Evolutionary conservation across 345 rosid genomes (phyloP).

Genomic region (Moricandia moricandioides): DNA sequence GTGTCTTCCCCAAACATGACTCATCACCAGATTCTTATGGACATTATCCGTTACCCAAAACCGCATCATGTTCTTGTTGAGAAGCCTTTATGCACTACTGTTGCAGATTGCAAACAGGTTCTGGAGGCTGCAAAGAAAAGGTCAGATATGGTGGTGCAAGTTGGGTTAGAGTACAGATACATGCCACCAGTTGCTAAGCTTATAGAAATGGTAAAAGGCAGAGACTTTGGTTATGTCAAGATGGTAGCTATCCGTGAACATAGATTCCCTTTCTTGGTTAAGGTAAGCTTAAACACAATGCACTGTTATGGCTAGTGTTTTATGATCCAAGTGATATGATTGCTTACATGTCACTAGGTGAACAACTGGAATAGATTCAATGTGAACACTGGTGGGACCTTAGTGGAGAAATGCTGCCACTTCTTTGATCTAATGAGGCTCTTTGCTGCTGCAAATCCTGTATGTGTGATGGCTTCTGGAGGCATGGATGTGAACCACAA

Average conservation of each 20-base stretch:
- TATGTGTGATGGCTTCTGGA: constrained; percentile 92
- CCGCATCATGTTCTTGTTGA: constrained; percentile 91
- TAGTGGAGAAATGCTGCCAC: constrained; percentile 98
- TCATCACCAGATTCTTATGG: constrained; percentile 79
- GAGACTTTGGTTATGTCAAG: constrained; percentile 66
- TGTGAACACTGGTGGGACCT: constrained; percentile 81
- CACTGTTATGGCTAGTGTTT: not conserved
- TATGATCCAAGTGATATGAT: constrained; percentile 1
- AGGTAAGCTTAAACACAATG: constrained; percentile 63
- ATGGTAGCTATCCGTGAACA: constrained; percentile 95
- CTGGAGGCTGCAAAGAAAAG: constrained; percentile 71
- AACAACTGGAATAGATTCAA: constrained; percentile 94
- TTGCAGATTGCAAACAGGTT: constrained; percentile 82
- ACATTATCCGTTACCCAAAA: constrained; percentile 65
- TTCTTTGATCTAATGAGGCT: constrained; percentile 95
- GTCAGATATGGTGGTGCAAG: constrained; percentile 83
- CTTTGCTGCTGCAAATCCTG: constrained; percentile 80
- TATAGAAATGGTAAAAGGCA: constrained; percentile 65
- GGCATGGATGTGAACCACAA: constrained; percentile 87
- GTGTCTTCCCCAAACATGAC: constrained; percentile 97
- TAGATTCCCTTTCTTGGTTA: constrained; percentile 87
- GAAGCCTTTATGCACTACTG: constrained; percentile 92
- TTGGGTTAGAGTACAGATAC: constrained; percentile 87
- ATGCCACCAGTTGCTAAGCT: constrained; percentile 96
- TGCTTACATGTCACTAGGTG: constrained; percentile 47